phyloP scores from a whole-genome alignment of 768 basidiomycete species.

The Hydnomerulius pinastri region DNA sequence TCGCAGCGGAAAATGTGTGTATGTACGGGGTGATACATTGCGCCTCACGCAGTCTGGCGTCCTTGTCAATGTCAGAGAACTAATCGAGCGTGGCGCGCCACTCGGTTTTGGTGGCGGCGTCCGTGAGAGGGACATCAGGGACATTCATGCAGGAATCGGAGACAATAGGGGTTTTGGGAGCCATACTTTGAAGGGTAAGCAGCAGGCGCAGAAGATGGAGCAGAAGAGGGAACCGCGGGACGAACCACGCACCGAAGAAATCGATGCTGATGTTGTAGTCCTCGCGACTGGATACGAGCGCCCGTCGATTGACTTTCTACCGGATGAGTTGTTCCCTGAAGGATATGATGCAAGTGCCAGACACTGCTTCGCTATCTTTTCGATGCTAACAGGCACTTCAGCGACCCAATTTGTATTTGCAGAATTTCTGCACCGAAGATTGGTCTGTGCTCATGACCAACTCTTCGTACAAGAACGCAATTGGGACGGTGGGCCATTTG shows the following conservation, averaged over 20 bases:
- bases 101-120: not conserved
- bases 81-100: conserved; percentile 11
- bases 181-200: conserved; percentile 13
- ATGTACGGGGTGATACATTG: conserved; percentile 48
- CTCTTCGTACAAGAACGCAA: conserved; percentile 50
- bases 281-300: conserved; percentile 56
- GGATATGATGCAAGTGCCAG: conserved; percentile 40
- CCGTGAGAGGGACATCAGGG: not conserved
- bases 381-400: conserved; percentile 11
- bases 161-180: not conserved
- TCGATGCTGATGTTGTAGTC: conserved; percentile 49
- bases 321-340: conserved; percentile 50
- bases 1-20: conserved; percentile 42
- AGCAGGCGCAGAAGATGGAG: conserved; percentile 31
- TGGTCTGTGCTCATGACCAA: conserved; percentile 55
- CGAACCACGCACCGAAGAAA: conserved; percentile 16
- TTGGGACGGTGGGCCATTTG: conserved; percentile 40
- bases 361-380: not conserved
- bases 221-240: not conserved
- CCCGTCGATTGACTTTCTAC: conserved; percentile 47
- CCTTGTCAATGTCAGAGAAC: conserved; percentile 39
- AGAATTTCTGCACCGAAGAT: conserved; percentile 57
- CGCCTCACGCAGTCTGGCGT: conserved; percentile 41
- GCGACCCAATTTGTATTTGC: conserved; percentile 53
- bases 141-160: not conserved